Base-by-base conservation (phyloP, 2,329 filamentous ascomycete genomes). In the Clonostachys solani region DNA sequence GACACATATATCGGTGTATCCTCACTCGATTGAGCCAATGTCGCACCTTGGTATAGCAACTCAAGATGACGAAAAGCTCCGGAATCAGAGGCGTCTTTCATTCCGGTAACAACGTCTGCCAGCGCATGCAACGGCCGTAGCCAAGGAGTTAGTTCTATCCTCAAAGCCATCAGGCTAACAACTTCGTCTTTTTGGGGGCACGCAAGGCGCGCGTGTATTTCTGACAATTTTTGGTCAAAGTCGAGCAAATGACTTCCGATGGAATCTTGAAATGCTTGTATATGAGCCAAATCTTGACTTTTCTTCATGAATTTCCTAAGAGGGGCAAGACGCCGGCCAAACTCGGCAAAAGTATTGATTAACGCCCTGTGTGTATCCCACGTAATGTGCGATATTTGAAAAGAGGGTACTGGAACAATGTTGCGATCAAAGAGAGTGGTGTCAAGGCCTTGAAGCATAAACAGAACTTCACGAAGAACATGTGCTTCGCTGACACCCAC, bases 391-490 rank as follows among this genome's bases (percentile, higher is more conserved):
- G 64, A 57, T 23, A 81, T 67, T 47, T 79, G 73, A 46, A 73
- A 79, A 2, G 55, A 56, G 5, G 66, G 56, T 2, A 66, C 60
- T 0, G 71, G 69, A 7, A 61, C 53, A 13, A 67, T 71, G 43
- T 72, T 58, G 5, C 55, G 18, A 47, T 68, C 69, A 56, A 92
- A 96, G 2, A 96, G 60, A 2, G 83, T 85, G 3, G 87, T 92
- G 6, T 84, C 78, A 5, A 94, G 69, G 1, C 92, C 92, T 46
- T 83, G 80, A 0, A 97, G 76, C 89, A 96, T 95, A 57, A 89
- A 92, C 1, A 96, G 71, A 0, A 83, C 80, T 46, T 97, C 91
- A 43, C 90, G 81, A 23, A 92, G 69, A 12, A 84, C 72, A 52
- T 92, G 83, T 2, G 87, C 71, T 60, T 96, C 92, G 0, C 86